Base-by-base conservation (phyloP, 495 filamentous ascomycete species). In the Penicillium riverlandense region DNA sequence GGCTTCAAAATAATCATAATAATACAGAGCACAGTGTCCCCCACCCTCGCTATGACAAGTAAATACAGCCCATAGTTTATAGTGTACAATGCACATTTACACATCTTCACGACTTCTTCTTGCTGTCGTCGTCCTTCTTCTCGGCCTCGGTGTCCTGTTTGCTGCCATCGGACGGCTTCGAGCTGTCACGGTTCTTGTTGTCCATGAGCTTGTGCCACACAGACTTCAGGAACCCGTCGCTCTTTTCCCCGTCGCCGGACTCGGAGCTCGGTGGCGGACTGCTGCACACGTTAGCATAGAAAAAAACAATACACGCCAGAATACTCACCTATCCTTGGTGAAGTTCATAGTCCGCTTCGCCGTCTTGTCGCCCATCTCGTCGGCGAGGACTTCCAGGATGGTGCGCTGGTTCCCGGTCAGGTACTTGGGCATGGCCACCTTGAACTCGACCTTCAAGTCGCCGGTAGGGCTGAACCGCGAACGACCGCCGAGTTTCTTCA, bases 351-450 rank as follows among this genome's bases (percentile, higher is more conserved):
- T 79, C 35, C 94, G 77, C 61, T 84, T 89, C n/a, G 92, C 92
- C 12, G 78, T 86, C 65, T 88, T 85, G 59, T 98, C 92, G 10
- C 77, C 79, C 74, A 96, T 79, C 70, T 98, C 92, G 53, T 98
- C 90, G 28, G 92, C 92, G 36, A 98, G 77, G 72, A 96, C 88
- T 66, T 98, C 92, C 45, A 96, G 60, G 29, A 98, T 84, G 1
- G 84, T 89, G 31, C 94, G 77, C 69, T 97, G 91, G 64, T 92
- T 96, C 14, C 79, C 70, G 15, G 79, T 88, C 54, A 98, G 71
- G 55, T 89, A 94, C 65, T 94, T 96, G 10, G 92, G 92, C 88
- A 96, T 95, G 28, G 77, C 62, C 11, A 98, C 86, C 69, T 89
- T 91, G 72, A 94, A 97, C 62, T 97, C 94, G 7, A 98, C 88